Conservation (phyloP, 2,329 filamentous ascomycete species). For the Ceratocystis diversiconidia region DNA sequence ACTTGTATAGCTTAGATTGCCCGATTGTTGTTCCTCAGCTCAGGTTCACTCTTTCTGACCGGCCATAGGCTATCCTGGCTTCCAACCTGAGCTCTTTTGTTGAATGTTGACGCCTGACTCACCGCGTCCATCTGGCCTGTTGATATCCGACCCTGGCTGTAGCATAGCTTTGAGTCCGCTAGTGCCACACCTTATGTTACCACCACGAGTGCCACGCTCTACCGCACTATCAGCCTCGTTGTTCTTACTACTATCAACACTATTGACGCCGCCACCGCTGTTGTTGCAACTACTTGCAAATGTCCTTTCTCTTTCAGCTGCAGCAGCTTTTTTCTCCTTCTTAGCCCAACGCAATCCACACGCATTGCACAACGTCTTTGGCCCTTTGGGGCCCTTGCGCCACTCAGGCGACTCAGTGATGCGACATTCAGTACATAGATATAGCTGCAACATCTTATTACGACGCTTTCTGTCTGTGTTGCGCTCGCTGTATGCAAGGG, state of each 20-base stretch:
- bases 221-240: neutral
- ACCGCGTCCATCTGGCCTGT: neutral
- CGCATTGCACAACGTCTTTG: conserved; percentile 91
- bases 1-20: neutral
- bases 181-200: neutral
- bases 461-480: conserved; percentile 67
- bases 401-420: conserved; percentile 90
- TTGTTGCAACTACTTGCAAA: no score
- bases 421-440: conserved; percentile 91
- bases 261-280: neutral
- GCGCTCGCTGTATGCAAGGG: conserved; percentile 29
- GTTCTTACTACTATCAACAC: neutral
- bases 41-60: neutral
- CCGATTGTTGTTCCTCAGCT: neutral
- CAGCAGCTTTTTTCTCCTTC: conserved; percentile 58
- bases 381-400: conserved; percentile 83
- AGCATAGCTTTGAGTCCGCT: neutral
- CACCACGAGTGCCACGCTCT: neutral
- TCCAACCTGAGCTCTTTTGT: neutral
- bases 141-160: neutral
- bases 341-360: conserved; percentile 67
- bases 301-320: conserved; percentile 18
- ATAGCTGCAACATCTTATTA: conserved; percentile 80
- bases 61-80: neutral
- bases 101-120: neutral